phyloP scores from a whole-genome alignment of 495 filamentous ascomycete species.

The Viridothelium virens region DNA sequence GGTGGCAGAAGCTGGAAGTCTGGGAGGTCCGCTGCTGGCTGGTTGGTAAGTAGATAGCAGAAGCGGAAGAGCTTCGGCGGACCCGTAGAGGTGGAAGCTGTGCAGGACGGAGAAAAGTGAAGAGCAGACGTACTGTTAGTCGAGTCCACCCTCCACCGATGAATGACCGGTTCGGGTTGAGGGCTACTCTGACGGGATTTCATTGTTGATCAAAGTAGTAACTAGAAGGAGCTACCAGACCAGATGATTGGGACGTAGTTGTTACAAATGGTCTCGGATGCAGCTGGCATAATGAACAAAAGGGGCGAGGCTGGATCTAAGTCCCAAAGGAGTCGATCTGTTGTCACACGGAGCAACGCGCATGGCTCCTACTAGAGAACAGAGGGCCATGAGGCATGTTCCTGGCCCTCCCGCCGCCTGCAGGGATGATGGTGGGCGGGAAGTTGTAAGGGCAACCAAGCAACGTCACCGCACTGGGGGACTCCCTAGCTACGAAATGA shows the following conservation, averaged over 20 bases:
- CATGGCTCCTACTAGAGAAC: constrained; percentile 7
- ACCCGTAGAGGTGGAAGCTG: not conserved
- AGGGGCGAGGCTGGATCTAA: not conserved
- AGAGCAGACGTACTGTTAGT: constrained; percentile 4
- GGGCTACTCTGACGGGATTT: constrained; percentile 4
- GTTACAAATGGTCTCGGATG: not conserved
- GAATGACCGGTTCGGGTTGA: not conserved
- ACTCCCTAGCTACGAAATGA: too few relatives aligned
- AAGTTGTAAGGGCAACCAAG: constrained; percentile 9
- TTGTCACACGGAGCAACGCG: constrained; percentile 10
- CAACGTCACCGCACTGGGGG: constrained; percentile 1
- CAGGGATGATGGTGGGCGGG: not conserved
- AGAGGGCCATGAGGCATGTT: not conserved
- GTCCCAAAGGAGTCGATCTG: not conserved
- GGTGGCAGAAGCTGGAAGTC: not conserved
- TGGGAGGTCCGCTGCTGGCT: not conserved
- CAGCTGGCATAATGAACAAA: constrained; percentile 5
- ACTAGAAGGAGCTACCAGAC: not conserved
- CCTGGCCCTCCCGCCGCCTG: not conserved
- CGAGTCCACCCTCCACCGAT: not conserved
- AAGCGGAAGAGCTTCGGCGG: not conserved
- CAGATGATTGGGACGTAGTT: not conserved
- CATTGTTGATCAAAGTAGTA: not conserved
- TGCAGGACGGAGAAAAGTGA: not conserved
- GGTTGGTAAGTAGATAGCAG: not conserved